Percentiles rank a stretch among this genome's conserved stretches.
These are phyloP conservation scores for Globisporangium splendens DNA, from an alignment of 352 stramenopile genomes.

Conservation along the genomic window DNA sequence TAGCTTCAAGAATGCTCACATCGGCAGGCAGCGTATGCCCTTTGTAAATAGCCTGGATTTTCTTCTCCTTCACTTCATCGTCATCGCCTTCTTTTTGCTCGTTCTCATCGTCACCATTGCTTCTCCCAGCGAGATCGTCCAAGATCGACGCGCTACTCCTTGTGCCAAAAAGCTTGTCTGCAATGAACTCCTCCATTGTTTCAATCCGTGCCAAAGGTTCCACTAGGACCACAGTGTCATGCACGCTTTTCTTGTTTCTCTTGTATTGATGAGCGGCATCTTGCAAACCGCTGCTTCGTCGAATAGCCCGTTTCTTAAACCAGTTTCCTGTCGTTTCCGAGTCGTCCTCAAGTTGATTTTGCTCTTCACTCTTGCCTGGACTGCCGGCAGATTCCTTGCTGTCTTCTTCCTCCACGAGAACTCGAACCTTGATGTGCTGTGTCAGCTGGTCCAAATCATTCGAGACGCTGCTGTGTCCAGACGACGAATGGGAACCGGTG, in stretches of 20 bases:
- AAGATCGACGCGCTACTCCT: conserved; percentile 23
- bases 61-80: conserved; percentile 28
- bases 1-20: conserved; percentile 66
- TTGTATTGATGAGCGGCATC: conserved; percentile 18
- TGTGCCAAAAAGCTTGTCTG: conserved; percentile 57
- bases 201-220: conserved; percentile 72
- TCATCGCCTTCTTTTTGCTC: conserved; percentile 20
- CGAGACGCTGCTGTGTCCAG: conserved; percentile 20
- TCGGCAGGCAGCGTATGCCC: conserved; percentile 26
- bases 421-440: conserved; percentile 71
- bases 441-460: conserved; percentile 60
- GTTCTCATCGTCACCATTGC: conserved; percentile 17
- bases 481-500: neutral
- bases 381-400: neutral
- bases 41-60: conserved; percentile 42
- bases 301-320: conserved; percentile 25
- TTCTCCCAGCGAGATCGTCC: conserved; percentile 22
- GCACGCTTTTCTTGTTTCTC: conserved; percentile 35
- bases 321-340: conserved; percentile 14
- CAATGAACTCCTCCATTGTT: conserved; percentile 77
- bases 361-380: conserved; percentile 37
- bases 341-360: conserved; percentile 6
- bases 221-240: conserved; percentile 72
- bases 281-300: conserved; percentile 7
- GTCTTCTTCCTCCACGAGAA: conserved; percentile 49